Evolutionary conservation across 345 rosid species (phyloP).

Genomic region (Citrus maxima): DNA sequence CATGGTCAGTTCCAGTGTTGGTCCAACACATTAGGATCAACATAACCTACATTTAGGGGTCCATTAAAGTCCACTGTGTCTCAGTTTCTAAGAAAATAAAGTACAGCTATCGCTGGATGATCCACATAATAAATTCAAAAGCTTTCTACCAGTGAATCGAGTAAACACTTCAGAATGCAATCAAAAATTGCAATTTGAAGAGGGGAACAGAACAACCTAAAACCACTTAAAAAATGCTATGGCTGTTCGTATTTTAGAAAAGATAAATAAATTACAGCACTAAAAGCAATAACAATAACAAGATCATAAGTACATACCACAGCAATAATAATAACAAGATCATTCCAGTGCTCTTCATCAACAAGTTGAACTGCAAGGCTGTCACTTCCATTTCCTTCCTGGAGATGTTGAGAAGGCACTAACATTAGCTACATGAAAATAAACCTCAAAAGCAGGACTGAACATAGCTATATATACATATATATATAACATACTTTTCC

Average conservation of each 20-base stretch:
- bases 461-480: slow-evolving; percentile 3
- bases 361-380: slow-evolving; percentile 92
- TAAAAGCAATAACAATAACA: too few species aligned
- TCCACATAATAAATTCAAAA: background rate
- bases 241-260: too few species aligned
- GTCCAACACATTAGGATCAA: background rate
- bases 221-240: too few species aligned
- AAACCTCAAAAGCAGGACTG: background rate
- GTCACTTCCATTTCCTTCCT: slow-evolving; percentile 88
- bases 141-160: background rate
- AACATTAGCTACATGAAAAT: slow-evolving; percentile 5
- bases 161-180: background rate
- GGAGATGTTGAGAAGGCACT: slow-evolving; percentile 4
- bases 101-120: background rate
- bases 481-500: slow-evolving; percentile 53
- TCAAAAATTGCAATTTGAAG: too few species aligned
- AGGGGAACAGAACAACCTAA: too few species aligned
- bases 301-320: too few species aligned
- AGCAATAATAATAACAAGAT: slow-evolving; percentile 75
- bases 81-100: background rate
- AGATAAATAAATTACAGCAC: too few species aligned
- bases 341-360: slow-evolving; percentile 97
- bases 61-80: background rate
- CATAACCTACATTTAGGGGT: background rate
- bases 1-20: background rate